These are phyloP conservation scores for Xylariaceae sp. DNA, from an alignment of 2,329 filamentous ascomycete species.

Conservation along the genomic window DNA sequence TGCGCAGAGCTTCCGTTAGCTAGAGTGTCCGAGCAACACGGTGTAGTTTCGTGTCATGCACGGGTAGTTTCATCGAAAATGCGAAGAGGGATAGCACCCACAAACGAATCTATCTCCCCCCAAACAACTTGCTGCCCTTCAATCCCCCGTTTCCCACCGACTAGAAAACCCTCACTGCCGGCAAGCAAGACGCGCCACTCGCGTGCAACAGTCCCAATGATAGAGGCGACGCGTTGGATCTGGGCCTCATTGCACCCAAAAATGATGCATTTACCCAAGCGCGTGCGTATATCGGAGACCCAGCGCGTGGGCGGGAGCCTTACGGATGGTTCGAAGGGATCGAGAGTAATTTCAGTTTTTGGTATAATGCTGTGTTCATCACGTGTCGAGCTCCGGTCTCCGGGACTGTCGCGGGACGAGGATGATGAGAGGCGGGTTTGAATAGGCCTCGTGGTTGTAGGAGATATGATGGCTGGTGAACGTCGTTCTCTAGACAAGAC, in stretches of 20 bases:
- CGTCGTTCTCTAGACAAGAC: no score
- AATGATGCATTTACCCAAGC: constrained; percentile 70
- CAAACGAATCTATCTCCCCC: constrained; percentile 71
- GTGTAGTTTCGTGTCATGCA: not conserved
- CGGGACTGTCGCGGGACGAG: no score
- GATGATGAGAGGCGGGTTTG: no score
- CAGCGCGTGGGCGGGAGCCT: constrained; percentile 49
- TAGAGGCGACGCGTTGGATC: constrained; percentile 50
- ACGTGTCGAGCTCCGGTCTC: no score
- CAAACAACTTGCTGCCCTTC: constrained; percentile 24
- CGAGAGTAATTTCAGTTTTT: no score
- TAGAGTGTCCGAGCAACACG: constrained; percentile 19
- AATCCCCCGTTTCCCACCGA: constrained; percentile 19
- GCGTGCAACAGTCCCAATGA: constrained; percentile 56
- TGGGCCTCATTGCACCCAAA: constrained; percentile 65
- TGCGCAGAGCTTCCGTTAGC: constrained; percentile 2
- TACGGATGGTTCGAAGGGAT: no score
- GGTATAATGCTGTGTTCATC: no score
- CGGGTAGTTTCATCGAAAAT: not conserved
- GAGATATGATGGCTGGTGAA: no score
- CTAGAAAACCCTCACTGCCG: constrained; percentile 27
- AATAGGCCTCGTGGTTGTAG: no score
- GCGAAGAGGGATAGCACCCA: constrained; percentile 21
- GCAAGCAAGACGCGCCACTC: constrained; percentile 58
- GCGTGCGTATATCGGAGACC: constrained; percentile 63